phyloP scores from a whole-genome alignment of 78 protist genomes.

The Bigelowiella natans region DNA sequence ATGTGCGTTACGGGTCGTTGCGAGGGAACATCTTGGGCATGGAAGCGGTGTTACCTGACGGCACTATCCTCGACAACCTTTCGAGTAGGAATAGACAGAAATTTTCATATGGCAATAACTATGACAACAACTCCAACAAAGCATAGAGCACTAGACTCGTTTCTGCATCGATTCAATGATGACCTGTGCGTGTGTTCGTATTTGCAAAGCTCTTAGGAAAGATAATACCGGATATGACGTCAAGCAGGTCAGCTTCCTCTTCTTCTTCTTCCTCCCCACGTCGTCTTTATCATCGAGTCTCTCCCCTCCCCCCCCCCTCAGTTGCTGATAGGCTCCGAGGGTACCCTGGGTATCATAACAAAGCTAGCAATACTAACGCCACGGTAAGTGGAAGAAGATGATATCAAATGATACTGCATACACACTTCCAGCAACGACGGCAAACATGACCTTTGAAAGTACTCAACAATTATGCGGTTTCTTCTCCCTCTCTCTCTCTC shows the following conservation, averaged over 20 bases:
- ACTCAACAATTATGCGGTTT: background rate
- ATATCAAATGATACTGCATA: background rate
- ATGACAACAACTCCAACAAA: too few relatives aligned
- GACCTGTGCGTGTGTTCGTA: too few relatives aligned
- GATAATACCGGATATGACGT: constrained; percentile 83
- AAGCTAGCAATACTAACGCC: constrained; percentile 44
- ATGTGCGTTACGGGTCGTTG: constrained; percentile 77
- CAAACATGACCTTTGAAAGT: background rate
- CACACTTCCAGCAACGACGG: background rate
- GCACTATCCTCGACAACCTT: constrained; percentile 55
- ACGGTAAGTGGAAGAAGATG: background rate
- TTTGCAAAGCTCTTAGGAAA: constrained; percentile 58
- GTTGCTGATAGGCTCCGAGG: constrained; percentile 78
- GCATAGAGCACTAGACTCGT: too few relatives aligned
- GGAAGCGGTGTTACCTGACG: constrained; percentile 67
- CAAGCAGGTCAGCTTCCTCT: constrained; percentile 63
- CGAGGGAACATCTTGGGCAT: constrained; percentile 75
- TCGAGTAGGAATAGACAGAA: background rate
- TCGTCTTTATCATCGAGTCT: background rate
- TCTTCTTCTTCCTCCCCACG: background rate
- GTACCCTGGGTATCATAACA: constrained; percentile 87
- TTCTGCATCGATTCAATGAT: too few relatives aligned
- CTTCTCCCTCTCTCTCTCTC: background rate
- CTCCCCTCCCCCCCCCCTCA: background rate
- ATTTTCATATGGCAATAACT: too few relatives aligned